phyloP scores from a whole-genome alignment of 768 basidiomycete genomes.

The Tricholoma flavovirens region DNA sequence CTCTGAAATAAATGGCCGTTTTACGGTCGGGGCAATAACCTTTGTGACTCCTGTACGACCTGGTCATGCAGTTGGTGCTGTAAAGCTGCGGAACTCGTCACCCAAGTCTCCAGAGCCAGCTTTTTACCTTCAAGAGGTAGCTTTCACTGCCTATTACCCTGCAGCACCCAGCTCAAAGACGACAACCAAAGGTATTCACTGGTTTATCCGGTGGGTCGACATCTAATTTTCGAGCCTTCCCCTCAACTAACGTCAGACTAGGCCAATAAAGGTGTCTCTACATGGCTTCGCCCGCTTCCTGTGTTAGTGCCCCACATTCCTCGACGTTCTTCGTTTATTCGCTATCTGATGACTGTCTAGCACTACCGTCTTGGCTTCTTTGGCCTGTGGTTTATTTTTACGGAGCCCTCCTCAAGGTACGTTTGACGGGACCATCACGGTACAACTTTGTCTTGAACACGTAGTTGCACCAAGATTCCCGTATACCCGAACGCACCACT shows the following conservation, averaged over 20 bases:
- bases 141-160: slow-evolving; percentile 64
- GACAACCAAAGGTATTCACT: slow-evolving; percentile 39
- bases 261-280: slow-evolving; percentile 41
- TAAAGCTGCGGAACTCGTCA: slow-evolving; percentile 28
- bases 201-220: slow-evolving; percentile 45
- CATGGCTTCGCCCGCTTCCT: slow-evolving; percentile 45
- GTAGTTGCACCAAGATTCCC: slow-evolving; percentile 40
- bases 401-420: slow-evolving; percentile 42
- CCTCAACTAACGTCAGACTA: slow-evolving; percentile 13
- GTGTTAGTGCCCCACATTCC: slow-evolving; percentile 25
- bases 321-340: neutral
- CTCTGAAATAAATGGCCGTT: slow-evolving; percentile 37
- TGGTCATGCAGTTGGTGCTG: slow-evolving; percentile 32
- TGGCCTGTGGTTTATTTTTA: slow-evolving; percentile 50
- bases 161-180: slow-evolving; percentile 30
- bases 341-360: slow-evolving; percentile 15
- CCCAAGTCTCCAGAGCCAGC: slow-evolving; percentile 32
- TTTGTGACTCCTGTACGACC: slow-evolving; percentile 43
- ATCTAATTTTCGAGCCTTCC: neutral
- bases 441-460: neutral
- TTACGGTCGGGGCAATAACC: slow-evolving; percentile 55
- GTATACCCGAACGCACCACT: slow-evolving; percentile 51
- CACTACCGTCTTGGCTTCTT: slow-evolving; percentile 35
- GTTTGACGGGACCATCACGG: neutral
- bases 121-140: slow-evolving; percentile 53